These are phyloP conservation scores for Protomyces lactucae-debilis DNA, from an alignment of 1,139 yeast species.

Conservation along the genomic window DNA sequence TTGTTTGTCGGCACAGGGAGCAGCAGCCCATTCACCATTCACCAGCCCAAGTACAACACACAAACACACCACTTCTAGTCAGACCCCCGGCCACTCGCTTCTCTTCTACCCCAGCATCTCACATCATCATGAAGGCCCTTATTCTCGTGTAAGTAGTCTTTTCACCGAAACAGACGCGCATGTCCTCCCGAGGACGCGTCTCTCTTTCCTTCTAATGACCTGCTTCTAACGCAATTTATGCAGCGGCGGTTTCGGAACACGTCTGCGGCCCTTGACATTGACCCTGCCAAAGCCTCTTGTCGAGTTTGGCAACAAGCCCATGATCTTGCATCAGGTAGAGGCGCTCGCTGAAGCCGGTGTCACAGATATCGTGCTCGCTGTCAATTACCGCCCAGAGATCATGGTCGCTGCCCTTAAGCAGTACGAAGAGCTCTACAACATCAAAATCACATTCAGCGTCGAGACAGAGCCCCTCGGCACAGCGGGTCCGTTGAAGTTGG, in stretches of 20 bases:
- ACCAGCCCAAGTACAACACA: not conserved
- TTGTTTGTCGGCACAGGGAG: too few species aligned
- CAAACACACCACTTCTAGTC: not conserved
- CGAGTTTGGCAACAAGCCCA: constrained; percentile 96
- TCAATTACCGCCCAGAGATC: constrained; percentile 98
- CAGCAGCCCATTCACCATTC: too few species aligned
- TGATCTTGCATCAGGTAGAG: constrained; percentile 84
- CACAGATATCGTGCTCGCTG: constrained; percentile 96
- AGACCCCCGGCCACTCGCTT: not conserved
- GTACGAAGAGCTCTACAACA: constrained; percentile 94
- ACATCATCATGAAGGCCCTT: constrained; percentile 24
- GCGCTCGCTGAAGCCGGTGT: constrained; percentile 98
- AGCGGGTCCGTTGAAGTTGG: constrained; percentile 98
- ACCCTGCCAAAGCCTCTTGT: constrained; percentile 98
- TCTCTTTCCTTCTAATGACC: not conserved
- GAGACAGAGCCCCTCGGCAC: constrained; percentile 99
- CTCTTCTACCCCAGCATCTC: not conserved
- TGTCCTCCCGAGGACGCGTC: not conserved
- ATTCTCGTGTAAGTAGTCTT: constrained; percentile 11
- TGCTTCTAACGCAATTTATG: not conserved
- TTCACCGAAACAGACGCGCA: not conserved
- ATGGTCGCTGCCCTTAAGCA: constrained; percentile 92
- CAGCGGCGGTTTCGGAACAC: constrained; percentile 72
- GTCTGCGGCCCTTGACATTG: constrained; percentile 96
- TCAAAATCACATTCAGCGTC: constrained; percentile 90